Base-by-base conservation (phyloP, 1,139 yeast genomes). In the Schwanniomyces etchellsii region DNA sequence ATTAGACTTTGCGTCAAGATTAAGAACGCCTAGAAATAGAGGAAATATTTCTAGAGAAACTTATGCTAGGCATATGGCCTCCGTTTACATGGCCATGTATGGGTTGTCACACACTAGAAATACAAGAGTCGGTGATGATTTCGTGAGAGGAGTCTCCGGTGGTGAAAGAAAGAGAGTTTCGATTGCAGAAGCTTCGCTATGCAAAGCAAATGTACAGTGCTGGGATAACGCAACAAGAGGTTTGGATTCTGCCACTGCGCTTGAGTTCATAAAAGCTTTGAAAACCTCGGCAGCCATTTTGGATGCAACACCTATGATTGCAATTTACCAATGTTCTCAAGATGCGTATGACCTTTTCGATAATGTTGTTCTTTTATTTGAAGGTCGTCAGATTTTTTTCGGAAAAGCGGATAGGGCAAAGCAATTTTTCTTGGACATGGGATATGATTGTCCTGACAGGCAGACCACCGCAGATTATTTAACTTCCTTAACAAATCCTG, bases 381-480 rank as follows among this genome's bases (percentile, higher is more conserved):
- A 75, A 40, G 95, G 95, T 31, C 71, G 79, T 45, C 93, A 84
- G 55, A 78, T 85, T 34, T 85, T 53, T 57, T 83, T 66, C 47
- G 95, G 95, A 37, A 70, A 73, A 25, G 67, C 77, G 10, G 57
- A 56, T 23, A 43, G 50, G 11, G 78, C 77, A 1, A 70, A 62
- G 43, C 49, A 44, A 3, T 73, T 48, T 44, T 72, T 73, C 34
- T 50, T 52, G 31, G 52, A 53, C 15, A 60, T 71, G 73, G 79
- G 79, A 5, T 74, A 56, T 40, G 54, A 66, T 10, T 81, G 86
- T 48, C 81, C 85, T 23, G 65, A 70, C 25, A 77, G 95, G 54
- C 88, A 81, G 60, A 81, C 94, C 6, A 80, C 91, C 36, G 85
- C 89, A 11, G 95, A 85, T 52, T 85, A 74, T 54, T 62, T 85